Evolutionary conservation across 75 land plant genomes (phyloP).

Genomic region (Cryptomeria japonica): DNA sequence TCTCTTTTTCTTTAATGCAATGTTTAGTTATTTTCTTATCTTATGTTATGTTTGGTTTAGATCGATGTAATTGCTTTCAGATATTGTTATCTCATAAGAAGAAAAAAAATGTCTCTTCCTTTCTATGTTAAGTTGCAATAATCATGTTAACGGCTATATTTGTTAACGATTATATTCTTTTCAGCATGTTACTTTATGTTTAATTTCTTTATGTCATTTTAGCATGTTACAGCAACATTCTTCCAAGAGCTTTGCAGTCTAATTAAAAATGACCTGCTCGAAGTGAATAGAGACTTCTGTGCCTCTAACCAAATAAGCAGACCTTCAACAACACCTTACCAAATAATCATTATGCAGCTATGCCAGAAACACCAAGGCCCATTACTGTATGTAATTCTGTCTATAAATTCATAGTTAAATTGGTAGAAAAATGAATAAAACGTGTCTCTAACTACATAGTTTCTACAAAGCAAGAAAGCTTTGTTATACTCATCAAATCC

Average conservation of each 20-base stretch:
- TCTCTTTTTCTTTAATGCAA: too few species aligned
- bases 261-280: neutral
- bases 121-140: too few species aligned
- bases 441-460: neutral
- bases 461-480: neutral
- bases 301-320: neutral
- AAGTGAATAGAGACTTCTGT: neutral
- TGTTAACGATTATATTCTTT: too few species aligned
- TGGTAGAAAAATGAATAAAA: neutral
- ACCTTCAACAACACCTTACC: neutral
- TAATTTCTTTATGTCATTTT: too few species aligned
- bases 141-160: too few species aligned
- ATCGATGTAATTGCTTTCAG: too few species aligned
- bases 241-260: neutral
- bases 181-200: too few species aligned
- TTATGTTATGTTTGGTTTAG: too few species aligned
- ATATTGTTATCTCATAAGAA: too few species aligned
- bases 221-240: too few species aligned
- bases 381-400: neutral
- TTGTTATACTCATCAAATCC: neutral
- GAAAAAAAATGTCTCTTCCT: too few species aligned
- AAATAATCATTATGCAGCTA: neutral
- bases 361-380: neutral
- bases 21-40: too few species aligned
- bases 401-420: neutral